Evolutionary conservation across 2,329 filamentous ascomycete species (phyloP).

Genomic region (Aspergillus puulaauensis): DNA sequence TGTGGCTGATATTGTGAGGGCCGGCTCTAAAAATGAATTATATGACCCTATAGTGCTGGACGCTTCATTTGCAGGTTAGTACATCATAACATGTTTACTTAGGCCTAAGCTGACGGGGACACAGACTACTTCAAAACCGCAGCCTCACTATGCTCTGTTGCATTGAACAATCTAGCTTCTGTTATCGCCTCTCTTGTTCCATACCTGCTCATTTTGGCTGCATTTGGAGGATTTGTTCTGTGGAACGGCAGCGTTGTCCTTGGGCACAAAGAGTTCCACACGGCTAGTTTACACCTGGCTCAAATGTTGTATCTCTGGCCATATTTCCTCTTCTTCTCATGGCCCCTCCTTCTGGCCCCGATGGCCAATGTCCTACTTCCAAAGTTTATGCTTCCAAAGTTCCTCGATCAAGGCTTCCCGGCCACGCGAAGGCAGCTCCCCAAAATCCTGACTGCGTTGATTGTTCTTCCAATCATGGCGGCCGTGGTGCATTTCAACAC

Average conservation of each 20-base stretch:
- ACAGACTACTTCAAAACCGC: slow-evolving; percentile 52
- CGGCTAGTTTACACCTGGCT: slow-evolving; percentile 81
- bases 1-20: slow-evolving; percentile 29
- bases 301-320: slow-evolving; percentile 97
- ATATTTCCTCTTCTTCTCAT: slow-evolving; percentile 84
- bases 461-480: slow-evolving; percentile 44
- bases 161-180: slow-evolving; percentile 43
- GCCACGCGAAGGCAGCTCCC: slow-evolving; percentile 39
- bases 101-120: slow-evolving; percentile 22
- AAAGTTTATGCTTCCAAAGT: slow-evolving; percentile 31
- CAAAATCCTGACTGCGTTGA: slow-evolving; percentile 34
- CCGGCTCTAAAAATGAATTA: slow-evolving; percentile 40
- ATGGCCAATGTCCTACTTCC: slow-evolving; percentile 44
- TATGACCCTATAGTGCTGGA: slow-evolving; percentile 52
- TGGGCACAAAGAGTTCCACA: slow-evolving; percentile 90
- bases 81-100: neutral
- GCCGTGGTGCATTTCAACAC: slow-evolving; percentile 75
- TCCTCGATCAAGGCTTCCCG: slow-evolving; percentile 34
- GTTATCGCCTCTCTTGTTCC: slow-evolving; percentile 46
- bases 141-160: slow-evolving; percentile 64
- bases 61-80: slow-evolving; percentile 51
- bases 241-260: slow-evolving; percentile 94
- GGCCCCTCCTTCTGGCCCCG: slow-evolving; percentile 67
- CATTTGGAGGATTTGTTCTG: slow-evolving; percentile 72
- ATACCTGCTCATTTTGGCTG: slow-evolving; percentile 60